These are phyloP conservation scores for Globisporangium splendens DNA, from an alignment of 352 stramenopile genomes.

Conservation along the genomic window DNA sequence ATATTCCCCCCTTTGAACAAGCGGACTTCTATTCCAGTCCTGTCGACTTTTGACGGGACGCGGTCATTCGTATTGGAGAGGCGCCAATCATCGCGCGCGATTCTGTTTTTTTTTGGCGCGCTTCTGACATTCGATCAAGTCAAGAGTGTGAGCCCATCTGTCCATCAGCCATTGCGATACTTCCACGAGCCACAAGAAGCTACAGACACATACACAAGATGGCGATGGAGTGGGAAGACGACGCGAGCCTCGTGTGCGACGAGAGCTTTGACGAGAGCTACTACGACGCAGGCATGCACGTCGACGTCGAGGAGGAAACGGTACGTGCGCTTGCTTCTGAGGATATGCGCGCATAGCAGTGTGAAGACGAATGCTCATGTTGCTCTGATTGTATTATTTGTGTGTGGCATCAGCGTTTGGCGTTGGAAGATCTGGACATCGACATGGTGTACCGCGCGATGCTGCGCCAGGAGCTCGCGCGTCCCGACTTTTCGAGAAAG, in stretches of 20 bases:
- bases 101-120: conserved; percentile 6
- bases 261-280: conserved; percentile 69
- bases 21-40: neutral
- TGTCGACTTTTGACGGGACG: conserved; percentile 3
- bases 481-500: conserved; percentile 64
- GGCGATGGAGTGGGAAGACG: conserved; percentile 61
- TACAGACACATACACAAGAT: neutral
- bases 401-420: conserved; percentile 39
- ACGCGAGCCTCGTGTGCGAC: conserved; percentile 64
- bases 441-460: conserved; percentile 70
- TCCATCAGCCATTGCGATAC: neutral
- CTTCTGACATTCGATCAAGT: conserved; percentile 10
- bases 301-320: conserved; percentile 39
- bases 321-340: conserved; percentile 13
- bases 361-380: neutral
- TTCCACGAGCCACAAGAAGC: neutral
- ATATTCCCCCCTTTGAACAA: neutral
- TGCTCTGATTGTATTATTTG: neutral
- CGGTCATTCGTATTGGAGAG: no score
- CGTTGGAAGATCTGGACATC: conserved; percentile 71
- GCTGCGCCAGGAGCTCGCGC: conserved; percentile 66
- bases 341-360: neutral
- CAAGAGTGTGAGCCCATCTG: neutral
- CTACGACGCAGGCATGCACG: conserved; percentile 35
- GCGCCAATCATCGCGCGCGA: neutral